A percentile compares a stretch with the other conserved stretches of the same genome.
These are phyloP conservation scores for Curvularia lunata DNA, from an alignment of 2,329 filamentous ascomycete genomes.

Conservation along the genomic window DNA sequence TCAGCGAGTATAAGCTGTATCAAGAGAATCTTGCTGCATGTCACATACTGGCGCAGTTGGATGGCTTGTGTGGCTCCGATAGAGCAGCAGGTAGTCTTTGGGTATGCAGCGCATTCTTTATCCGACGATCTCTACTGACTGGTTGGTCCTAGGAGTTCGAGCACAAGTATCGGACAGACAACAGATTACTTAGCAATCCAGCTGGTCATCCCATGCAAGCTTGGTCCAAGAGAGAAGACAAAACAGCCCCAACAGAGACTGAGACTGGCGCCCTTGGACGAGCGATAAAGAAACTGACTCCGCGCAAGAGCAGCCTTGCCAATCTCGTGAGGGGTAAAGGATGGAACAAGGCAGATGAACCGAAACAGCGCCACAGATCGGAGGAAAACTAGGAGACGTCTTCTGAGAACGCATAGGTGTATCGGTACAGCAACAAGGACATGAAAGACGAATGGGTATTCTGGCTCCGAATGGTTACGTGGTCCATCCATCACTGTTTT, in stretches of 20 bases:
- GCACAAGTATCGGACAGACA: constrained; percentile 39
- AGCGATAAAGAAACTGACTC: constrained; percentile 44
- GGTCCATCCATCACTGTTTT: neutral
- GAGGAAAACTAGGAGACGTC: constrained; percentile 11
- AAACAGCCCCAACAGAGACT: constrained; percentile 15
- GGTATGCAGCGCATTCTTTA: constrained; percentile 22
- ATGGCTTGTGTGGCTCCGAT: constrained; percentile 36
- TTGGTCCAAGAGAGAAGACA: constrained; percentile 32
- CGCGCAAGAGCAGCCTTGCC: constrained; percentile 44
- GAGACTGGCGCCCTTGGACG: constrained; percentile 36
- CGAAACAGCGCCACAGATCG: constrained; percentile 6
- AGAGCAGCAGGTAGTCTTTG: constrained; percentile 45
- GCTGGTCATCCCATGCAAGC: constrained; percentile 23
- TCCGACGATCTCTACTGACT: neutral
- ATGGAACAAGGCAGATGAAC: constrained; percentile 34
- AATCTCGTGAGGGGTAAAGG: constrained; percentile 45
- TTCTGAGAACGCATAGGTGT: constrained; percentile 12
- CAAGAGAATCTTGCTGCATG: constrained; percentile 39
- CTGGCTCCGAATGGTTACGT: constrained; percentile 1
- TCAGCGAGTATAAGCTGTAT: constrained; percentile 31
- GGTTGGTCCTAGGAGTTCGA: constrained; percentile 39
- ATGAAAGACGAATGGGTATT: neutral
- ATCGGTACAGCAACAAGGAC: neutral
- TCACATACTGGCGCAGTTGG: constrained; percentile 42
- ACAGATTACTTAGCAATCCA: constrained; percentile 33